A percentile compares a stretch with the other conserved stretches of the same genome.
Evolutionary conservation across 225 moss, liverwort and hornwort genomes (phyloP).

Genomic region (Takakia lepidozioides): DNA sequence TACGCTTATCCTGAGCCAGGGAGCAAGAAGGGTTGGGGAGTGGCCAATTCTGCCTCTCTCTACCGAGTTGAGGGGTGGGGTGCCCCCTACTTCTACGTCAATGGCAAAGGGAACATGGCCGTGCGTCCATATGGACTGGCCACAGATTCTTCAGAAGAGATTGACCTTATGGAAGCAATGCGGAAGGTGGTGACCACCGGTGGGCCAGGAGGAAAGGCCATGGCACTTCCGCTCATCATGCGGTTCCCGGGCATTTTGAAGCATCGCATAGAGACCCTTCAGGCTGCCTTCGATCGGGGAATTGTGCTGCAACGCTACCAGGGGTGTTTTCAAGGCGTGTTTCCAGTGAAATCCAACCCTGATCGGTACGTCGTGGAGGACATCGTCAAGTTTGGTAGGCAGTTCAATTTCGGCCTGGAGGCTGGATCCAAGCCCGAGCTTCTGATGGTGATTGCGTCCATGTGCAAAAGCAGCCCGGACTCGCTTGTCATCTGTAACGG

Average conservation of each 20-base stretch:
- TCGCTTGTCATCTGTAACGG: conserved; percentile 93
- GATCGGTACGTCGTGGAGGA: conserved; percentile 78
- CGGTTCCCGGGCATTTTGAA: conserved; percentile 66
- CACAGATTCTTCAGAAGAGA: conserved; percentile 34
- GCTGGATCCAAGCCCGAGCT: conserved; percentile 91
- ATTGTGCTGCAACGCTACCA: conserved; percentile 42
- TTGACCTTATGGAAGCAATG: conserved; percentile 65
- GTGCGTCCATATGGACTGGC: conserved; percentile 56
- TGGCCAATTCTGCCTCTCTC: conserved; percentile 45
- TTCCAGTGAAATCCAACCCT: conserved; percentile 88
- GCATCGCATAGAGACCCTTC: conserved; percentile 52
- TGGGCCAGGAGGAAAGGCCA: conserved; percentile 20
- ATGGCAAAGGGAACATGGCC: conserved; percentile 55
- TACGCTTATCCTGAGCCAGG: too few species aligned
- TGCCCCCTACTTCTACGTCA: conserved; percentile 80
- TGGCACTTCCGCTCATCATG: conserved; percentile 68
- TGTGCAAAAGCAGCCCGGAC: conserved; percentile 51
- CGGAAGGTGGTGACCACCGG: conserved; percentile 45
- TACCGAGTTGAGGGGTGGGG: conserved; percentile 95
- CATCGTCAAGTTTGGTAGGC: conserved; percentile 61
- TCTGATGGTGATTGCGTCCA: conserved; percentile 62
- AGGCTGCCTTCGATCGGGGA: conserved; percentile 58
- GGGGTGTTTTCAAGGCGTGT: conserved; percentile 79
- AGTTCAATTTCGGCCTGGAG: conserved; percentile 75
- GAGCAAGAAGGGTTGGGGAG: conserved; percentile 56